Conservation (phyloP, 1,139 yeast genomes). For the Diutina mesorugosa region DNA sequence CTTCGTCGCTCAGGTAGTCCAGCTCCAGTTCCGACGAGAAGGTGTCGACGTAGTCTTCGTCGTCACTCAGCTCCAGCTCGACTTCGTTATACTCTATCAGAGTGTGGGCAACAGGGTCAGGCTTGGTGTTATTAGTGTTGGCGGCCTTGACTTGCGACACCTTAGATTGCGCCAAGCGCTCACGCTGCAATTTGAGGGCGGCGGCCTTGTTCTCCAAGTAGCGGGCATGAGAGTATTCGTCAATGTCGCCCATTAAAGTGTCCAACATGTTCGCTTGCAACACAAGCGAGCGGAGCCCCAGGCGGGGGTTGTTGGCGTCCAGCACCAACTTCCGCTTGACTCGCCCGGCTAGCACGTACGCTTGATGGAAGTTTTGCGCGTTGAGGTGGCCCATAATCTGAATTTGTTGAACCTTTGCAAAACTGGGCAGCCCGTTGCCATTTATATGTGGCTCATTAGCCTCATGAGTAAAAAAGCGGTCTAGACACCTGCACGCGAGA, state of each 20-base stretch:
- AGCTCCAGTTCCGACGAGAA: neutral
- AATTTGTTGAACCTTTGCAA: too few relatives aligned
- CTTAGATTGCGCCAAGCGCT: neutral
- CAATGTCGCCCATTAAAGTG: constrained; percentile 43
- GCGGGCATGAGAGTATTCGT: neutral
- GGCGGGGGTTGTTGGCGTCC: constrained; percentile 52
- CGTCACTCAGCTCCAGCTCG: neutral
- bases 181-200: neutral
- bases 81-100: neutral
- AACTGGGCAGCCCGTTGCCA: neutral
- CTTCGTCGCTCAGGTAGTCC: neutral
- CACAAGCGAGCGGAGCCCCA: constrained; percentile 49
- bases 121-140: neutral
- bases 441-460: neutral
- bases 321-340: constrained; percentile 56
- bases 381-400: neutral
- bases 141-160: neutral
- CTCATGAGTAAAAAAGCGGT: neutral
- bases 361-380: constrained; percentile 11
- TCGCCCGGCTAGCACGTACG: constrained; percentile 54
- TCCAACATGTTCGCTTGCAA: constrained; percentile 72
- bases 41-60: neutral
- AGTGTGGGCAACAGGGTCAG: neutral
- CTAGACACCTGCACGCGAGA: neutral
- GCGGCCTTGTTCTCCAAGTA: neutral